Evolutionary conservation across 148 eudicot genomes (phyloP).

Genomic region (Chenopodium suecicum): DNA sequence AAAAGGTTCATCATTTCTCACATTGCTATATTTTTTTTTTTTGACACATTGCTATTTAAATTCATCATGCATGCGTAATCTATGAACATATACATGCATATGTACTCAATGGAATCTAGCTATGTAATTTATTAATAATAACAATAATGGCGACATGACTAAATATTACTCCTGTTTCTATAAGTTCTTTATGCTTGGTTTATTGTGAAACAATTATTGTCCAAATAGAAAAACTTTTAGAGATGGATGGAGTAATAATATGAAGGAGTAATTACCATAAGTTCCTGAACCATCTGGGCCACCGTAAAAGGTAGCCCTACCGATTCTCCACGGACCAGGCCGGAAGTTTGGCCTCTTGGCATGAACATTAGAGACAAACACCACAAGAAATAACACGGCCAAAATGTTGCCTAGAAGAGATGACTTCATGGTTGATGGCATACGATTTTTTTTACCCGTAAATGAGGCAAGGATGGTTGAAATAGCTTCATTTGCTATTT

Average conservation of each 20-base stretch:
- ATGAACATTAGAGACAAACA: conserved; percentile 9
- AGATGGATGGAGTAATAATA: not conserved
- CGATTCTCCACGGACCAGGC: conserved; percentile 64
- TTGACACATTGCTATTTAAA: too few relatives aligned
- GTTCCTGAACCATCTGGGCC: conserved; percentile 69
- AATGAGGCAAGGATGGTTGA: not conserved
- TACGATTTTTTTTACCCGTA: not conserved
- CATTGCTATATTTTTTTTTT: too few relatives aligned
- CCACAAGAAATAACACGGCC: conserved; percentile 14
- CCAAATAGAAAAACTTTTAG: too few relatives aligned
- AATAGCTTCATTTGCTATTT: too few relatives aligned
- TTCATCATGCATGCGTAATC: not conserved
- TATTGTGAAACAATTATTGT: too few relatives aligned
- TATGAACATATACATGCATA: not conserved
- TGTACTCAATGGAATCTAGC: not conserved
- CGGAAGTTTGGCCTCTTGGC: conserved; percentile 38
- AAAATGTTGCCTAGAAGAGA: conserved; percentile 14
- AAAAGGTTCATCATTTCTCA: too few relatives aligned
- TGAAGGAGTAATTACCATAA: conserved; percentile 34
- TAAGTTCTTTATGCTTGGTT: too few relatives aligned
- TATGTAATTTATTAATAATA: too few relatives aligned
- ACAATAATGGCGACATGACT: not conserved
- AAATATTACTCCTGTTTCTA: too few relatives aligned
- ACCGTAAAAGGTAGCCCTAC: conserved; percentile 82
- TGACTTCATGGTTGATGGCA: conserved; percentile 27